Percentiles rank a stretch among this genome's conserved stretches.
Conservation (phyloP, 208 protist genomes). For the Balamuthia mandrillaris region DNA sequence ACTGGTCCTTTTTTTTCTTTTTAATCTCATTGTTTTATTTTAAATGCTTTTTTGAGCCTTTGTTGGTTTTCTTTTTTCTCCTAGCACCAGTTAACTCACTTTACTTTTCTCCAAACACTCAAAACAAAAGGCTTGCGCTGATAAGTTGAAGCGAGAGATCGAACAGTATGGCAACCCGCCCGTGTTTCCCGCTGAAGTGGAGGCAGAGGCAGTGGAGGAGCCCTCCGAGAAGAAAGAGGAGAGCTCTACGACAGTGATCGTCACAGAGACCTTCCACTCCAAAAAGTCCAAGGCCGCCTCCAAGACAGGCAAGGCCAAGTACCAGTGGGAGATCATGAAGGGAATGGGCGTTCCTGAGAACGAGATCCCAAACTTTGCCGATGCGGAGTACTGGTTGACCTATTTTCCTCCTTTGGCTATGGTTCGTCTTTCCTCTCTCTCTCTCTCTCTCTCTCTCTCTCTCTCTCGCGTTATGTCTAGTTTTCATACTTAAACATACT, state of each 20-base stretch:
- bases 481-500: background rate
- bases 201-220: background rate
- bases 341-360: constrained; percentile 88
- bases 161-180: constrained; percentile 82
- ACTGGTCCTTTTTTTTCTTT: too few species aligned
- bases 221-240: constrained; percentile 22
- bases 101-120: background rate
- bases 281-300: constrained; percentile 68
- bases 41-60: constrained; percentile 6
- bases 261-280: constrained; percentile 20
- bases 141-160: constrained; percentile 91
- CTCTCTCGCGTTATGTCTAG: background rate
- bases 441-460: background rate
- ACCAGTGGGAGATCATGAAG: constrained; percentile 98
- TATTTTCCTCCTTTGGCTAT: constrained; percentile 96
- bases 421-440: background rate
- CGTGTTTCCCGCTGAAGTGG: constrained; percentile 63
- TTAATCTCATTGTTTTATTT: background rate
- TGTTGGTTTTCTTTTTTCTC: background rate
- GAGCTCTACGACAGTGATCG: constrained; percentile 13
- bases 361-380: constrained; percentile 96
- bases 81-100: background rate
- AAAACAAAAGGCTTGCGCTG: constrained; percentile 93
- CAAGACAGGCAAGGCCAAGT: constrained; percentile 83
- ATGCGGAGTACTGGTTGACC: constrained; percentile 95